Evolutionary conservation across 148 eudicot species (phyloP), one percentile per base, ranked within the genome.

Genomic region (Cornus kousa): DNA sequence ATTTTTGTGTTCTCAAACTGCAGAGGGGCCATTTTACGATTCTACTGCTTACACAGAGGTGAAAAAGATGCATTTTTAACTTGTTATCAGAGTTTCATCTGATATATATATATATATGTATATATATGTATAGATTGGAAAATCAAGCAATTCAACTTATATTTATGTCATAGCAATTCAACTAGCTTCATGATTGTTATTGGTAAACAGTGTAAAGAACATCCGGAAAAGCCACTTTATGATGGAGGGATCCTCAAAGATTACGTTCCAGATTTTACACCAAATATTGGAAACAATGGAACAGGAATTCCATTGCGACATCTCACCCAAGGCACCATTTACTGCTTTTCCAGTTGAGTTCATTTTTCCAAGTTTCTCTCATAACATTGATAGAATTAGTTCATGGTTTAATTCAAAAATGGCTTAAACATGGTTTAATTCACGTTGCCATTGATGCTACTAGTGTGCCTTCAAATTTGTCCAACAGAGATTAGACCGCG

Each of bases 331-430:
- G 73, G 11, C 69, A 80, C 82, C 60, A 72, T 82, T 72, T 86
- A 84, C 80, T 67, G 76, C 64, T 88, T 88, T 74, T 88, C 91
- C 73, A 80, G 91, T 88, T 88, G 39, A 80, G 86, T 80, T 64
- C 37, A 2, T 4, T 35, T 35, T 35, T 35, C 37, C 4, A 35
- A 35, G 37, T 35, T 35, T 2, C 37, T 35, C 3, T 35, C 37
- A 35, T 35, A 4, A 35, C 37, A 35, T 35, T 35, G 37, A 35
- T 35, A 35, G 37, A 35, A 35, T 35, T 35, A 35, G 37, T 35
- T 2, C 37, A 35, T 35, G 37, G 5, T 28, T 28, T 35, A 4
- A 35, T 35, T 35, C 37, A 35, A 28, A 28, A 28, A 28, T 28
- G 28, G 28, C 28, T 28, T 28, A 28, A 28, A 28, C 28, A 35